Percentiles rank a stretch among this genome's conserved stretches.
phyloP scores from a whole-genome alignment of 2,329 filamentous ascomycete species.

The Rugonectria rugulosa region DNA sequence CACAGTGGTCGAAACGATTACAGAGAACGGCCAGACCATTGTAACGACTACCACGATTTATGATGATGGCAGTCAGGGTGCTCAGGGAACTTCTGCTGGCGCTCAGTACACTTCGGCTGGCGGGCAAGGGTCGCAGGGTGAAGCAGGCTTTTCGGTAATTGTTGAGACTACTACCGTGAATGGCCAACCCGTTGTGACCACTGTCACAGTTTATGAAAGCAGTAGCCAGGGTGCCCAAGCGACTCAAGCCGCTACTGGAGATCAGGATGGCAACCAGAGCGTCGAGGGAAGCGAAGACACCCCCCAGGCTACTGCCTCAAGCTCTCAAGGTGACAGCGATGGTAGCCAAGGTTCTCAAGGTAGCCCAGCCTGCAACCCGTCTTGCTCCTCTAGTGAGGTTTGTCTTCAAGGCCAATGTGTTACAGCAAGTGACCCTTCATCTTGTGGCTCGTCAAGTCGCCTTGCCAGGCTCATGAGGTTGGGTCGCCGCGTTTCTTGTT shows the following conservation, averaged over 20 bases:
- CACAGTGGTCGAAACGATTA: not conserved
- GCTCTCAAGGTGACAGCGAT: no score
- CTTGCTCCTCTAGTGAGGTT: not conserved
- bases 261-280: not conserved
- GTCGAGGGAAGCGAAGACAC: not conserved
- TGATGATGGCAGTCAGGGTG: not conserved
- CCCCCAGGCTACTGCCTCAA: no score
- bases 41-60: not conserved
- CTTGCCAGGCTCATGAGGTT: not conserved
- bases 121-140: no score
- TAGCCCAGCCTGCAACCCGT: not conserved
- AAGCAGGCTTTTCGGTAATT: no score
- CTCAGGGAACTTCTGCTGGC: no score
- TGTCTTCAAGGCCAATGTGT: constrained; percentile 1
- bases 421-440: not conserved
- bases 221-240: not conserved
- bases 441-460: not conserved
- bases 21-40: not conserved
- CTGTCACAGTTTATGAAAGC: not conserved
- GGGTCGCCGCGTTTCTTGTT: constrained; percentile 4
- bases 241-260: not conserved
- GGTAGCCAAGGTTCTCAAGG: not conserved
- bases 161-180: not conserved
- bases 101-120: no score
- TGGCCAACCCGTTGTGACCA: not conserved